A percentile compares a stretch with the other conserved stretches of the same genome.
phyloP scores from a whole-genome alignment of 176 grass and related monocot genomes.

The Cenchrus fungigraminus region DNA sequence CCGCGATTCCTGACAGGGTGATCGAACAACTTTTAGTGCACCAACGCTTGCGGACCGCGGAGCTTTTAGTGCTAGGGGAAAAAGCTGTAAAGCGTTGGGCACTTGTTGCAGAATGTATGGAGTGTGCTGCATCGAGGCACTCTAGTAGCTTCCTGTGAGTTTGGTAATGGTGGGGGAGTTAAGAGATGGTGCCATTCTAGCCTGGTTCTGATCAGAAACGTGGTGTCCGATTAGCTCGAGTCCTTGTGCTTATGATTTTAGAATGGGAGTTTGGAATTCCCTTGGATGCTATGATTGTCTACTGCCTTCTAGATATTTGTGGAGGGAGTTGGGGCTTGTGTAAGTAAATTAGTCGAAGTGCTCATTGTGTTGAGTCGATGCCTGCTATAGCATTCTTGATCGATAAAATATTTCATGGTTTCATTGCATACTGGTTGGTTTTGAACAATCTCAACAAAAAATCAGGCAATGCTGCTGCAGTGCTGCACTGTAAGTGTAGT shows the following conservation, averaged over 20 bases:
- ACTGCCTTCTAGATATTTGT: background rate
- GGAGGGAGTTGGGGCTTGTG: background rate
- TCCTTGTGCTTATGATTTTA: background rate
- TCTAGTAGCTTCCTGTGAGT: constrained; percentile 30
- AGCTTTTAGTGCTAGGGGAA: constrained; percentile 33
- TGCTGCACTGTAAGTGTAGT: background rate
- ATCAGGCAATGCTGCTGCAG: background rate
- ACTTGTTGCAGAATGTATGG: constrained; percentile 28
- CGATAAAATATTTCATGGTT: background rate
- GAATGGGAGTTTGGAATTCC: background rate
- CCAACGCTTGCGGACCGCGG: constrained; percentile 12
- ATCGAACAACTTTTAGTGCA: constrained; percentile 22
- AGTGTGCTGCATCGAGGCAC: background rate
- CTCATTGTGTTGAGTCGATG: background rate
- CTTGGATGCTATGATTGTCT: background rate
- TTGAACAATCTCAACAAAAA: background rate
- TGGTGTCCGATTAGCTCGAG: background rate
- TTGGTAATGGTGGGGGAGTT: constrained; percentile 20
- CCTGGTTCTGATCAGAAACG: constrained; percentile 18
- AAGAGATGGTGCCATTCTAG: constrained; percentile 27
- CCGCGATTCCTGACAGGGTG: constrained; percentile 19
- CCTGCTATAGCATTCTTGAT: background rate
- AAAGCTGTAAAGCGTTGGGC: constrained; percentile 37
- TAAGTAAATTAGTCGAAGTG: background rate
- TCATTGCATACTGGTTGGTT: background rate